Conservation (phyloP, 495 filamentous ascomycete species). For the Lentithecium fluviatile region DNA sequence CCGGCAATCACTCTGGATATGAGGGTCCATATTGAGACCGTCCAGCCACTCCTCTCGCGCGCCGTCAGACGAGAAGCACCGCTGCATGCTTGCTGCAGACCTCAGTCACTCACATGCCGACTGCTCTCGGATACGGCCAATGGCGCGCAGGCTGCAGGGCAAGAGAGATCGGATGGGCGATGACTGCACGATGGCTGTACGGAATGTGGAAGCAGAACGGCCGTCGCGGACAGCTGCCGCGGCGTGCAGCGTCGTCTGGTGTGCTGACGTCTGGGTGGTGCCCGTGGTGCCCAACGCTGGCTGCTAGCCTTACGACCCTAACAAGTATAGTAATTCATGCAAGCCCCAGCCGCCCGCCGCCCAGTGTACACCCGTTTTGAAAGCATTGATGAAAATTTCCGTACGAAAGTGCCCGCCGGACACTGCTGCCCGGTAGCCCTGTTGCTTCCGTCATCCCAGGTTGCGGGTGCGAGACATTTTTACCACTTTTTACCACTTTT, state of each 20-base stretch:
- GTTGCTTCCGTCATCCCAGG: no score
- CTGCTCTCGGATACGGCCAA: background rate
- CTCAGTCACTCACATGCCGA: background rate
- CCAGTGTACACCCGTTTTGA: conserved; percentile 17
- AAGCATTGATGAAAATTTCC: conserved; percentile 16
- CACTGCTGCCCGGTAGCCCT: background rate
- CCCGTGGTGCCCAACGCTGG: conserved; percentile 17
- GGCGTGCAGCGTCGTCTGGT: conserved; percentile 11
- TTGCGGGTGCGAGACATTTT: no score
- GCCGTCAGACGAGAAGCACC: background rate
- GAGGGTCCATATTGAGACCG: background rate
- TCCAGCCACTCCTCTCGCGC: background rate
- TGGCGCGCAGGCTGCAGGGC: background rate
- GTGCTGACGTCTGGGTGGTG: conserved; percentile 6
- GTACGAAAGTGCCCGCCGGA: background rate
- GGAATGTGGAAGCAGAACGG: background rate
- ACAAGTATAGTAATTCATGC: conserved; percentile 29
- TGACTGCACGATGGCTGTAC: background rate
- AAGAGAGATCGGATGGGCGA: background rate
- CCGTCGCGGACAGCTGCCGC: no score
- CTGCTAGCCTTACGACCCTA: no score
- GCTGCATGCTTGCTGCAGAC: background rate
- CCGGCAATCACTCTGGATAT: background rate
- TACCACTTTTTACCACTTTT: no score
- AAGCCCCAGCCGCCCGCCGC: conserved; percentile 11